A percentile compares a stretch with the other conserved stretches of the same genome.
These are phyloP conservation scores for Spiraea crenata DNA, from an alignment of 331 rosid species.

Conservation along the genomic window DNA sequence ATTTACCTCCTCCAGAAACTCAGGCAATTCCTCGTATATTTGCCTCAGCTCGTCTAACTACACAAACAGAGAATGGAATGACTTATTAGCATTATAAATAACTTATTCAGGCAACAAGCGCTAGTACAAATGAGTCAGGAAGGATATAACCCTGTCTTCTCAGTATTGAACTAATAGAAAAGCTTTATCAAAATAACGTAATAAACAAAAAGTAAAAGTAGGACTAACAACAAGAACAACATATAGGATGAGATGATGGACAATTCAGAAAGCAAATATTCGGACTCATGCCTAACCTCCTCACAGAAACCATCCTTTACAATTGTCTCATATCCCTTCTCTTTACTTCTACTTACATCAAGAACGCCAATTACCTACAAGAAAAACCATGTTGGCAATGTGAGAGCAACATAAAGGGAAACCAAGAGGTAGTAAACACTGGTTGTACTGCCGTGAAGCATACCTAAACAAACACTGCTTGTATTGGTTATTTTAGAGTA, in stretches of 20 bases:
- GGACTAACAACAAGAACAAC: conserved; percentile 18
- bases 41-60: conserved; percentile 98
- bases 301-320: conserved; percentile 95
- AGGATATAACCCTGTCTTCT: neutral
- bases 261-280: conserved; percentile 17
- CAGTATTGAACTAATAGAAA: neutral
- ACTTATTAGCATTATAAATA: conserved; percentile 19
- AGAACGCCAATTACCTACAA: conserved; percentile 82
- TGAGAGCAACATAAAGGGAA: conserved; percentile 18
- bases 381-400: conserved; percentile 14
- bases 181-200: neutral
- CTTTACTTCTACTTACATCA: conserved; percentile 79
- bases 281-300: conserved; percentile 56
- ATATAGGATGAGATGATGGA: neutral
- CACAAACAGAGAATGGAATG: conserved; percentile 14
- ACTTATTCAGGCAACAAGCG: conserved; percentile 12
- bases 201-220: neutral
- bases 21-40: conserved; percentile 92
- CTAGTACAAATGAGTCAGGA: conserved; percentile 25
- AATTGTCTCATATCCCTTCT: conserved; percentile 80
- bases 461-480: neutral
- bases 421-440: neutral
- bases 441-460: neutral
- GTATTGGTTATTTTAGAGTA: no score
- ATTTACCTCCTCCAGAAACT: conserved; percentile 78